A percentile compares a stretch with the other conserved stretches of the same genome.
These are phyloP conservation scores for Lasiosphaeris hirsuta DNA, from an alignment of 495 filamentous ascomycete genomes.

Conservation along the genomic window DNA sequence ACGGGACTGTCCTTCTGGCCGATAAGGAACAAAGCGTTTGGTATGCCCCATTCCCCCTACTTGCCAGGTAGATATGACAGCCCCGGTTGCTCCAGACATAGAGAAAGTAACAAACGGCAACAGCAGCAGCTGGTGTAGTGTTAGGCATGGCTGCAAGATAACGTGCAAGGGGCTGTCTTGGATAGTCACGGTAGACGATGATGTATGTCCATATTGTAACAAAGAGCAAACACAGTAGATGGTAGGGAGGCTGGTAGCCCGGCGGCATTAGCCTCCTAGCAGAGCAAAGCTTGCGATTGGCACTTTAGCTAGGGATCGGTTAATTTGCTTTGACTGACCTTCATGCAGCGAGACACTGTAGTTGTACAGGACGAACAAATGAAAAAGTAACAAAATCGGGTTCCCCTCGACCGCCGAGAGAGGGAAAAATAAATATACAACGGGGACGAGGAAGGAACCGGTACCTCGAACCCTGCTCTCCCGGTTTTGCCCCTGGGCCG, in stretches of 20 bases:
- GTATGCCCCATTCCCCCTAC: too few species aligned
- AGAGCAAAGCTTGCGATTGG: background rate
- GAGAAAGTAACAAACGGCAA: too few species aligned
- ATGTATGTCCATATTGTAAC: too few species aligned
- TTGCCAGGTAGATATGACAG: too few species aligned
- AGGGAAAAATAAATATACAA: conserved; percentile 16
- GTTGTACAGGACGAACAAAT: conserved; percentile 26
- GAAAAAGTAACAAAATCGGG: conserved; percentile 17
- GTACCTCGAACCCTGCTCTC: conserved; percentile 6
- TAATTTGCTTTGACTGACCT: conserved; percentile 22
- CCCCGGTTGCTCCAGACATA: too few species aligned
- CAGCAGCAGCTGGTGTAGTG: too few species aligned
- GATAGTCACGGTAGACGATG: too few species aligned
- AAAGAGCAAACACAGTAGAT: too few species aligned
- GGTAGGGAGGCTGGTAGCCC: too few species aligned
- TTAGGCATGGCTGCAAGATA: background rate
- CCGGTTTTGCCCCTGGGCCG: background rate
- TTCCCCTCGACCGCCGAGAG: background rate
- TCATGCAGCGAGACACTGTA: conserved; percentile 18
- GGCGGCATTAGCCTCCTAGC: background rate
- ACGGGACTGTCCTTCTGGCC: too few species aligned
- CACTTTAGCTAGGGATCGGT: conserved; percentile 8
- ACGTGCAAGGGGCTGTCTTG: too few species aligned
- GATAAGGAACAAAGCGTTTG: too few species aligned
- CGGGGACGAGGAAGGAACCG: conserved; percentile 6